Base-by-base conservation (phyloP, 108 stramenopile genomes). In the Nitzschia sp. region DNA sequence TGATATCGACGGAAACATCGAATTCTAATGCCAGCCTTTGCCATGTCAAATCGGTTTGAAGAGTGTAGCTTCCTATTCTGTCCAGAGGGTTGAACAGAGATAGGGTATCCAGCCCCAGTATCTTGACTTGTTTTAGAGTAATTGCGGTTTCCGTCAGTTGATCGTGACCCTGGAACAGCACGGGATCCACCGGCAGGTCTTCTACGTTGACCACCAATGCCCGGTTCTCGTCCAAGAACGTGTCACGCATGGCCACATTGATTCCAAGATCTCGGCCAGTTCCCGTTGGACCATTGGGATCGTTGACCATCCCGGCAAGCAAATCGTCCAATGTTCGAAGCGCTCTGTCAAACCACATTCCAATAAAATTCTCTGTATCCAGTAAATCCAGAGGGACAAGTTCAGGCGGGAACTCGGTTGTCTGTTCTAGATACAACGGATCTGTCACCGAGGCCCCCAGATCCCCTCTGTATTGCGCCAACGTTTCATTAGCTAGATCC, bases 91-190 rank as follows among this genome's bases (percentile, higher is more conserved):
- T 70, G 54, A 91, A 47, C 19, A 65, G 78, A 13, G 70, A 53
- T 9, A 91, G 78, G 3, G 84, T 75, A 55, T 88, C 87, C 27
- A 91, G 60, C 18, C 90, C 90, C 18, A 65, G 49, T 11, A 88
- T 30, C 48, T 56, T 61, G 23, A 91, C 76, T 17, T 71, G 68
- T 23, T 76, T 64, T n/a, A 87, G 62, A 0, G 75, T 47, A 36
- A 91, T 84, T 27, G 62, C 79, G 1, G 86, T 83, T 55, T 89
- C 75, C 0, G 90, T 91, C 13, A 91, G 54, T 69, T 77, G 66
- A 60, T 91, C 90, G 24, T 83, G 80, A 28, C 73, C 71, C 59
- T 83, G 49, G 38, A 83, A 89, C 32, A 87, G 71, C 25, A 83
- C 51, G 25, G 53, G 71, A 33, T 74, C 73, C 31, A 46, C 42